Evolutionary conservation across 345 rosid species (phyloP).

Genomic region (Citrus unshiu): DNA sequence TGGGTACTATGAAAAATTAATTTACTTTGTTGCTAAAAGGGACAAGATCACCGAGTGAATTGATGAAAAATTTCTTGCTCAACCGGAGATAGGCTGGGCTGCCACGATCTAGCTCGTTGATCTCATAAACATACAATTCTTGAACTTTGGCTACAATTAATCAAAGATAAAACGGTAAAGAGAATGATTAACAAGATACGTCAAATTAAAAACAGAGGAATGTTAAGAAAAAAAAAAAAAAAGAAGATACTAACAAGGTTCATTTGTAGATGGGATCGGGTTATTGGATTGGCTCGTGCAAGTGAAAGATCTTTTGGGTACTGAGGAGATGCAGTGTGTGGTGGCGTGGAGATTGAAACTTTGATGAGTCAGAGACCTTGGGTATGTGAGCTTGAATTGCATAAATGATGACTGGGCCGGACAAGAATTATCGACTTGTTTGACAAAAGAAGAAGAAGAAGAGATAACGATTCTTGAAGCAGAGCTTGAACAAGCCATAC

Average conservation of each 20-base stretch:
- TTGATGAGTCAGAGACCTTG: slow-evolving; percentile 13
- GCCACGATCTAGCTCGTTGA: slow-evolving; percentile 80
- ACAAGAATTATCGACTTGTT: neutral
- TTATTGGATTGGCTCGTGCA: slow-evolving; percentile 36
- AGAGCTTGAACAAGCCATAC: slow-evolving; percentile 35
- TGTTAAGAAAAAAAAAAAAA: no score
- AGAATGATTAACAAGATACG: neutral
- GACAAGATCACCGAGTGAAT: slow-evolving; percentile 79
- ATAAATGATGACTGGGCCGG: slow-evolving; percentile 3
- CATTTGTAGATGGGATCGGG: slow-evolving; percentile 12
- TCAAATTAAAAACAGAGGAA: no score
- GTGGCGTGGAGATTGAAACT: neutral
- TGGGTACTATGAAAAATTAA: neutral
- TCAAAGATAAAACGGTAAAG: neutral
- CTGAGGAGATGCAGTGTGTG: slow-evolving; percentile 3
- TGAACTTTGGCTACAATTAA: slow-evolving; percentile 45
- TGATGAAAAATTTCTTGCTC: slow-evolving; percentile 67
- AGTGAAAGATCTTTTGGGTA: slow-evolving; percentile 31
- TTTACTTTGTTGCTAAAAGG: slow-evolving; percentile 79
- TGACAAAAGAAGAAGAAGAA: neutral
- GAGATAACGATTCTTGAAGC: slow-evolving; percentile 19
- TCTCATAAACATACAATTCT: slow-evolving; percentile 64
- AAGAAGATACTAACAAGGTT: slow-evolving; percentile 22
- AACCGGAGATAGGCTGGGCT: slow-evolving; percentile 76
- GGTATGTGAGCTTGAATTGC: slow-evolving; percentile 14